These are phyloP conservation scores for Cyathus striatus DNA, from an alignment of 768 basidiomycete species.

Conservation along the genomic window DNA sequence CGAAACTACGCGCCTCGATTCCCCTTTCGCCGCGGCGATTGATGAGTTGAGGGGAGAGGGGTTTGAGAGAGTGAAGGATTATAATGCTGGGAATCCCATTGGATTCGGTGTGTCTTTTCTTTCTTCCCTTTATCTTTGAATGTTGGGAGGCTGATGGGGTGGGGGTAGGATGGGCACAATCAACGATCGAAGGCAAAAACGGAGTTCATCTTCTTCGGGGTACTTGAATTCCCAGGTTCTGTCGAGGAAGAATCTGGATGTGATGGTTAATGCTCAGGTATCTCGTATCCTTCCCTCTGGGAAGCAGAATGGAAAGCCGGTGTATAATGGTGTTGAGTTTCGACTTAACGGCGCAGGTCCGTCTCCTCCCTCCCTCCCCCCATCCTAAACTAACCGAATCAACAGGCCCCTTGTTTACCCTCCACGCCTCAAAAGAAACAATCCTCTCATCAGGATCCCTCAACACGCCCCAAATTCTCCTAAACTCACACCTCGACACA, in stretches of 20 bases:
- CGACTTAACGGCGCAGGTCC: slow-evolving; percentile 4
- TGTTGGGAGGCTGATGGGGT: not conserved
- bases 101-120: slow-evolving; percentile 7
- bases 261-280: slow-evolving; percentile 11
- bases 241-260: slow-evolving; percentile 9
- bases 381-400: not conserved
- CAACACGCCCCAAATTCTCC: slow-evolving; percentile 25
- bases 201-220: slow-evolving; percentile 13
- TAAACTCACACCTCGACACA: slow-evolving; percentile 29
- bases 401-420: slow-evolving; percentile 5
- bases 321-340: slow-evolving; percentile 6
- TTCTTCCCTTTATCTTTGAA: not conserved
- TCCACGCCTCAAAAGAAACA: slow-evolving; percentile 25
- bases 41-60: not conserved
- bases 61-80: not conserved
- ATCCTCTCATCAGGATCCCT: slow-evolving; percentile 31
- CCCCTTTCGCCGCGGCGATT: not conserved
- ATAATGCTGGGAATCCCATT: not conserved
- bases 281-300: slow-evolving; percentile 3
- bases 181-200: slow-evolving; percentile 10
- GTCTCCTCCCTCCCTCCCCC: slow-evolving; percentile 1
- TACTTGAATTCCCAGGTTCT: slow-evolving; percentile 8
- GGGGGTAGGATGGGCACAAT: slow-evolving; percentile 11
- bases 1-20: not conserved
- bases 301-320: not conserved